phyloP scores from a whole-genome alignment of 495 filamentous ascomycete genomes.

The Hypoxylon lenormandii region DNA sequence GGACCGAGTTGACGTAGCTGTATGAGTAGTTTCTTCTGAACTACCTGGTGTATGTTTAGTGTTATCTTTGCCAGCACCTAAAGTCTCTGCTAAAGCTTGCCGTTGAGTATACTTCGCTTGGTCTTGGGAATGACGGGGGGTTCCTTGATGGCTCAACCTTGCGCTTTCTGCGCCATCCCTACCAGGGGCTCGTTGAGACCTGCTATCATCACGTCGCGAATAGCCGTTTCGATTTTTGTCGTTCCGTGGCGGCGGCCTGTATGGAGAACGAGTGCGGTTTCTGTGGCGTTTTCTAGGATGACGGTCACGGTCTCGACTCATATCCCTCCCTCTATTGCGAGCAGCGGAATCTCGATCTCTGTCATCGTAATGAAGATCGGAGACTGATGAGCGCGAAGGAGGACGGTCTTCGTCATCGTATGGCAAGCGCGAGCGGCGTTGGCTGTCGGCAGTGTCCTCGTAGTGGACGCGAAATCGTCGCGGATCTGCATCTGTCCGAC shows the following conservation, averaged over 20 bases:
- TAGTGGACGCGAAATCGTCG: conserved; percentile 71
- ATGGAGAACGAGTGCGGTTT: conserved; percentile 76
- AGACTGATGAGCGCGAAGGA: conserved; percentile 61
- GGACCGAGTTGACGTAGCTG: conserved; percentile 19
- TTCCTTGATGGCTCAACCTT: conserved; percentile 44
- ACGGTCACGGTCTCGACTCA: conserved; percentile 49
- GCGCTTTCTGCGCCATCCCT: conserved; percentile 28
- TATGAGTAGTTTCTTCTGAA: conserved; percentile 62
- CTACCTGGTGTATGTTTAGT: conserved; percentile 73
- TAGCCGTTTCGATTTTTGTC: conserved; percentile 59
- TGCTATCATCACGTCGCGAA: conserved; percentile 39
- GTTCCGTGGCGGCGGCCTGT: conserved; percentile 55
- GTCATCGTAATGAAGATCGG: conserved; percentile 65
- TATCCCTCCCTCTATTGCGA: conserved; percentile 42
- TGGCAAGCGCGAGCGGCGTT: conserved; percentile 59
- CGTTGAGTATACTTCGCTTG: conserved; percentile 44
- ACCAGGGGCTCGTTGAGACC: conserved; percentile 40
- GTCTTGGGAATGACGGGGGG: conserved; percentile 42
- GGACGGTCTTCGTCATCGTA: conserved; percentile 78
- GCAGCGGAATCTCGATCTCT: conserved; percentile 53
- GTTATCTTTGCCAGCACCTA: conserved; percentile 65
- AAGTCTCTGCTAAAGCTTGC: conserved; percentile 49
- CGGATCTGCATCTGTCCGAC: conserved; percentile 63
- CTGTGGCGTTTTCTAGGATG: conserved; percentile 71
- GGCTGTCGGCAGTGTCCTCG: conserved; percentile 65